Conservation (phyloP, 2,329 filamentous ascomycete species). For the Calonectria pauciramosa region DNA sequence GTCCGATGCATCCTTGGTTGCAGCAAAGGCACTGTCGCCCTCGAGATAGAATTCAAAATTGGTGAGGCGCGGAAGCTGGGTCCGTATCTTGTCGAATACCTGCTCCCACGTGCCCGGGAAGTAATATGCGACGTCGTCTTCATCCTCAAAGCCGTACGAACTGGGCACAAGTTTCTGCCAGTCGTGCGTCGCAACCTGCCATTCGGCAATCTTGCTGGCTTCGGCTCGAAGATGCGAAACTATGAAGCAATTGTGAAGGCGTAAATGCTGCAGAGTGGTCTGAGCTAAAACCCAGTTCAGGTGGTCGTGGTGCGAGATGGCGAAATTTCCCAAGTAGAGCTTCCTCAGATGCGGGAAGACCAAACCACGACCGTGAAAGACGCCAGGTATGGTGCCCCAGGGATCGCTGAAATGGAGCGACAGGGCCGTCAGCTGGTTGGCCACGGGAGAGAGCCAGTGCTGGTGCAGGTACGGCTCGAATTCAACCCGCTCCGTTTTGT, state of each 20-base stretch:
- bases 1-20: too few species aligned
- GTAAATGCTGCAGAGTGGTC: neutral
- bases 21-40: accelerated
- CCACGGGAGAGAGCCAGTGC: neutral
- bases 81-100: neutral
- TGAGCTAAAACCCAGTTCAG: neutral
- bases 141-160: neutral
- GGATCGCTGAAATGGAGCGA: neutral
- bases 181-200: neutral
- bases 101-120: neutral
- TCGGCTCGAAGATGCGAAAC: neutral
- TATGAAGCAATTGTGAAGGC: neutral
- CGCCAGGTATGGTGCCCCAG: neutral
- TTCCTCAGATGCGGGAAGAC: neutral
- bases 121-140: neutral
- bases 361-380: neutral
- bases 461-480: neutral
- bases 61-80: neutral
- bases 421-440: neutral
- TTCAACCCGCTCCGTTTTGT: neutral
- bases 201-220: neutral
- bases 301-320: neutral
- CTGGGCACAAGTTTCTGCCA: neutral
- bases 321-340: neutral
- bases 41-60: neutral